A percentile compares a stretch with the other conserved stretches of the same genome.
These are phyloP conservation scores for Leucaena leucocephala DNA, from an alignment of 306 rosid species.

Conservation along the genomic window DNA sequence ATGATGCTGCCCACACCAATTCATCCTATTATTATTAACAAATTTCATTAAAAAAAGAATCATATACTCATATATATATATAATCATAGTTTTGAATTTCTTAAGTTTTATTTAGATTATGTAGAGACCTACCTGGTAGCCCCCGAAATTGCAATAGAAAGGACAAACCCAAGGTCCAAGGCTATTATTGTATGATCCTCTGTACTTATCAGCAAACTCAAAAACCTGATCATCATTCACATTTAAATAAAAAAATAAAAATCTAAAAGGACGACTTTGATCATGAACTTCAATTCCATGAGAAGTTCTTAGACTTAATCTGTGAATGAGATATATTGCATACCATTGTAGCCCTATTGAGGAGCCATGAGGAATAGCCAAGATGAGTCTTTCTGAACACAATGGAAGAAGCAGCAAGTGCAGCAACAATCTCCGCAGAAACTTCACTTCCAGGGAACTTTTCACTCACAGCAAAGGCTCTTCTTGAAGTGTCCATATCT, in stretches of 20 bases:
- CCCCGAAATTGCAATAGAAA: slow-evolving; percentile 58
- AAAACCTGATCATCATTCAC: slow-evolving; percentile 43
- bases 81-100: too few relatives aligned
- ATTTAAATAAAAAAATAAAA: too few relatives aligned
- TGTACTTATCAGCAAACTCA: slow-evolving; percentile 50
- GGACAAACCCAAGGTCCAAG: slow-evolving; percentile 52
- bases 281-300: too few relatives aligned
- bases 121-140: slow-evolving; percentile 45
- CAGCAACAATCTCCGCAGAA: slow-evolving; percentile 54
- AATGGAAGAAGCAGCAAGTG: slow-evolving; percentile 63
- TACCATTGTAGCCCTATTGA: slow-evolving; percentile 50
- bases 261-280: too few relatives aligned
- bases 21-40: slow-evolving; percentile 47
- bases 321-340: not conserved
- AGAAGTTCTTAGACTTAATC: too few relatives aligned
- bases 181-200: slow-evolving; percentile 60
- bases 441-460: slow-evolving; percentile 54
- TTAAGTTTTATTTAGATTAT: too few relatives aligned
- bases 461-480: slow-evolving; percentile 35
- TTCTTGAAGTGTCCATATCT: slow-evolving; percentile 64
- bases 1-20: slow-evolving; percentile 66
- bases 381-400: slow-evolving; percentile 26
- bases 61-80: not conserved
- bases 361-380: slow-evolving; percentile 45
- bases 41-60: not conserved